A percentile compares a stretch with the other conserved stretches of the same genome.
phyloP scores from a whole-genome alignment of 495 filamentous ascomycete genomes.

The Hypoxylon perforatum region DNA sequence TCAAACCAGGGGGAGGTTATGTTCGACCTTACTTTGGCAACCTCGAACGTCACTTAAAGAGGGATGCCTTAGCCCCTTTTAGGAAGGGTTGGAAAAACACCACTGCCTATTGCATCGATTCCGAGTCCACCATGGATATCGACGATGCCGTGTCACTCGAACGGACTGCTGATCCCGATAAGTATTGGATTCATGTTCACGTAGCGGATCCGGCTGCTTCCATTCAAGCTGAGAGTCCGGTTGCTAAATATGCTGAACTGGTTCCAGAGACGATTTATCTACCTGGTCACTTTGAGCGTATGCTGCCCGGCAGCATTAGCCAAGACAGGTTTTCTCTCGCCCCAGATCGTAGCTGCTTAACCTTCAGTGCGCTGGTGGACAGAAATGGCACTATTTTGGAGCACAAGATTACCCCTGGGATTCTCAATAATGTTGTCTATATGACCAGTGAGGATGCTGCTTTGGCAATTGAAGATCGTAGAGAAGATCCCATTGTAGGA shows the following conservation, averaged over 20 bases:
- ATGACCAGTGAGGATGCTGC: slow-evolving; percentile 72
- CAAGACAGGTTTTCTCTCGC: slow-evolving; percentile 75
- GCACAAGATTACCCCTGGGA: slow-evolving; percentile 75
- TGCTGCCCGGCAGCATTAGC: slow-evolving; percentile 73
- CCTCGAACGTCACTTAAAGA: slow-evolving; percentile 38
- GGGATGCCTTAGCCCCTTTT: slow-evolving; percentile 63
- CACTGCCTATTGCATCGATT: slow-evolving; percentile 87
- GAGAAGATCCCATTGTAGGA: slow-evolving; percentile 27
- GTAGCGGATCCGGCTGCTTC: slow-evolving; percentile 95
- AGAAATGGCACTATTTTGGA: slow-evolving; percentile 74
- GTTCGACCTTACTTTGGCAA: slow-evolving; percentile 47
- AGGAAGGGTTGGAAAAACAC: slow-evolving; percentile 77
- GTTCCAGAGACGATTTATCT: slow-evolving; percentile 77
- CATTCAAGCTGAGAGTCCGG: slow-evolving; percentile 64
- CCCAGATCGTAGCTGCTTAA: slow-evolving; percentile 74
- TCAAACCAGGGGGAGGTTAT: slow-evolving; percentile 57
- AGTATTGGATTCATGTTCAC: slow-evolving; percentile 89
- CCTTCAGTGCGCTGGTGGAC: slow-evolving; percentile 80
- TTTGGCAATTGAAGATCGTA: slow-evolving; percentile 54
- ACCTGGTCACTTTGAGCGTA: slow-evolving; percentile 75
- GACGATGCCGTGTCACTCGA: slow-evolving; percentile 92
- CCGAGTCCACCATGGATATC: slow-evolving; percentile 75
- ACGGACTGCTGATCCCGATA: slow-evolving; percentile 61
- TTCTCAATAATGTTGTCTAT: slow-evolving; percentile 75
- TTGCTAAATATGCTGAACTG: slow-evolving; percentile 73